Conservation (phyloP, 148 eudicot genomes). For the Spergularia marina region DNA sequence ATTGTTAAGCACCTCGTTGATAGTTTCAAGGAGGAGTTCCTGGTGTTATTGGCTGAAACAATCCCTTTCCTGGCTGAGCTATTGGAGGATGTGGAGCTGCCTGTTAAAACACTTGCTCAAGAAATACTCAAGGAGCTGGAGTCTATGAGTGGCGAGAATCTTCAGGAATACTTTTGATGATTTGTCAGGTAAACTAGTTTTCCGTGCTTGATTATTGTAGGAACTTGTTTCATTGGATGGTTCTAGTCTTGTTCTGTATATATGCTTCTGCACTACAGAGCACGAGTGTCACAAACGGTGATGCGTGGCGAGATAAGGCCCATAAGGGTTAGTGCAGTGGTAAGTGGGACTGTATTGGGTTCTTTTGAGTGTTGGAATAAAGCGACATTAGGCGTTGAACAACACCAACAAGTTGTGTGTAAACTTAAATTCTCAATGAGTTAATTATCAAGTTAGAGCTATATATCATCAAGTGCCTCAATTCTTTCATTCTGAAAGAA, state of each 20-base stretch:
- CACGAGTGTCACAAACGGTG: too few species aligned
- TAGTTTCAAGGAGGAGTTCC: slow-evolving; percentile 83
- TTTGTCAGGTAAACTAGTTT: slow-evolving; percentile 16
- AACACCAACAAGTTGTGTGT: background rate
- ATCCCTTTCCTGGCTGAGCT: slow-evolving; percentile 92
- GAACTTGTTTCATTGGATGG: background rate
- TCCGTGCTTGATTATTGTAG: background rate
- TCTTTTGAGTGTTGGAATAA: too few species aligned
- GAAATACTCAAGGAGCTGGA: slow-evolving; percentile 88
- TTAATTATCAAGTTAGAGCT: background rate
- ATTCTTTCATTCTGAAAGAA: background rate
- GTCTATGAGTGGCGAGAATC: slow-evolving; percentile 86
- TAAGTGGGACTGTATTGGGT: too few species aligned
- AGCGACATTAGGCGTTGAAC: background rate
- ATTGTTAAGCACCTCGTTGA: slow-evolving; percentile 66
- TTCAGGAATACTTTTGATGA: slow-evolving; percentile 59
- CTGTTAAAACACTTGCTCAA: slow-evolving; percentile 86
- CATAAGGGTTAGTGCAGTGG: too few species aligned
- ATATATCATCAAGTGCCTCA: background rate
- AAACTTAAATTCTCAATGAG: background rate
- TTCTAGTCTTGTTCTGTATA: too few species aligned
- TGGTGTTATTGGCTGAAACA: slow-evolving; percentile 77
- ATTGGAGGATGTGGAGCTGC: slow-evolving; percentile 81
- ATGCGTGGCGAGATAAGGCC: too few species aligned
- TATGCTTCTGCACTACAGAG: too few species aligned